A percentile compares a stretch with the other conserved stretches of the same genome.
Evolutionary conservation across 2,329 filamentous ascomycete species (phyloP).

Genomic region (Aspergillus sp.): DNA sequence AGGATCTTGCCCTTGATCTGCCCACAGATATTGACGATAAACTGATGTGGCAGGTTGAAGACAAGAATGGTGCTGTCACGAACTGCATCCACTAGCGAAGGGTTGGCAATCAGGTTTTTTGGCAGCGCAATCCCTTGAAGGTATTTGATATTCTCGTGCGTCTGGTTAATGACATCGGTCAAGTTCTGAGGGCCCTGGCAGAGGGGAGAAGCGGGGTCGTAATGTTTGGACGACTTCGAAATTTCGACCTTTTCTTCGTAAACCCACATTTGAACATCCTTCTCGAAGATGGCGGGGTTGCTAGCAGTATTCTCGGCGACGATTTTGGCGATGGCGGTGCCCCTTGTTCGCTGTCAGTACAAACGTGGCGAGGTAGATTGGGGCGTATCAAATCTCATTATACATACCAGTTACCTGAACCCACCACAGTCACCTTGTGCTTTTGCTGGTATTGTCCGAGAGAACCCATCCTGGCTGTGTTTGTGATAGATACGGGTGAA

Average conservation of each 20-base stretch:
- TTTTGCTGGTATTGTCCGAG: conserved; percentile 34
- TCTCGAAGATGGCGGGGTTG: conserved; percentile 78
- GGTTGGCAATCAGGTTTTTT: conserved; percentile 58
- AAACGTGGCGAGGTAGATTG: conserved; percentile 55
- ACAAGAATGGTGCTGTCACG: conserved; percentile 83
- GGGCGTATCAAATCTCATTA: not conserved
- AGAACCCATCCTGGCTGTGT: conserved; percentile 31
- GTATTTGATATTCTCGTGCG: conserved; percentile 98
- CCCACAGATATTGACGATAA: conserved; percentile 83
- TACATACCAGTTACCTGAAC: conserved; percentile 89
- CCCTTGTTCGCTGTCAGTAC: conserved; percentile 89
- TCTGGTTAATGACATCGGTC: conserved; percentile 82
- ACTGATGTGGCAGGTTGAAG: conserved; percentile 92
- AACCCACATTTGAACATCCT: conserved; percentile 97
- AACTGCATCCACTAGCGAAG: conserved; percentile 65
- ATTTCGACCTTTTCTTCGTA: conserved; percentile 87
- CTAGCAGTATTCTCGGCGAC: conserved; percentile 85
- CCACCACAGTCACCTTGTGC: conserved; percentile 68
- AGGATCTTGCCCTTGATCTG: conserved; percentile 85
- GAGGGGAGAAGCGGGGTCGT: conserved; percentile 75
- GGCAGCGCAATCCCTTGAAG: conserved; percentile 85
- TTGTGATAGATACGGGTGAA: conserved; percentile 1
- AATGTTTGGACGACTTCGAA: conserved; percentile 69
- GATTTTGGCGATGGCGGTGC: conserved; percentile 96
- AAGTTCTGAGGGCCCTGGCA: conserved; percentile 77